These are phyloP conservation scores for Nakazawaea wickerhamii DNA, from an alignment of 805 yeast genomes.

Conservation along the genomic window DNA sequence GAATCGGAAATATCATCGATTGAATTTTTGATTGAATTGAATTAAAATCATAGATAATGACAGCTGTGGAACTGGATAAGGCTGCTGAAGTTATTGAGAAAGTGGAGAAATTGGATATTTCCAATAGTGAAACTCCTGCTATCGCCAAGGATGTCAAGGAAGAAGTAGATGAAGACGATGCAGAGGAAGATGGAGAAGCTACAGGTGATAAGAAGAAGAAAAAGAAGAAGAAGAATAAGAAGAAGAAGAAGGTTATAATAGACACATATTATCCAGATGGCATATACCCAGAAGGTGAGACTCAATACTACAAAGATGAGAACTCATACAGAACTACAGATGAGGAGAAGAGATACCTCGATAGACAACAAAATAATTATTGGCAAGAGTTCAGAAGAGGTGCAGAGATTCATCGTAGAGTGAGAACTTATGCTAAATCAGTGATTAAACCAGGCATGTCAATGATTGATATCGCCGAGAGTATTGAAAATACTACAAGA, in stretches of 20 bases:
- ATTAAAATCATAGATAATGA: too few species aligned
- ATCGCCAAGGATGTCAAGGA: too few species aligned
- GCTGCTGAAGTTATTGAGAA: not conserved
- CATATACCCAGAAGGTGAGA: conserved; percentile 81
- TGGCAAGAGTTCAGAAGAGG: conserved; percentile 94
- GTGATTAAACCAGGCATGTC: conserved; percentile 86
- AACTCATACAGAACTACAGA: conserved; percentile 71
- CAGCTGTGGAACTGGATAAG: too few species aligned
- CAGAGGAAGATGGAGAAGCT: conserved; percentile 27
- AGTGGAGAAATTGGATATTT: not conserved
- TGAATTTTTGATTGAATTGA: too few species aligned
- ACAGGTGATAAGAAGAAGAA: conserved; percentile 48
- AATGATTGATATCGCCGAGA: conserved; percentile 83
- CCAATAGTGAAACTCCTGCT: too few species aligned
- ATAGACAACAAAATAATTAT: conserved; percentile 52
- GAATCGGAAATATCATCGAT: too few species aligned
- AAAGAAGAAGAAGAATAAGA: conserved; percentile 50
- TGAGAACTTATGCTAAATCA: conserved; percentile 71
- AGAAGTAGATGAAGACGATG: conserved; percentile 29
- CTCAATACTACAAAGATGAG: conserved; percentile 72
- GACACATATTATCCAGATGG: conserved; percentile 65
- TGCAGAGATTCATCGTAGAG: conserved; percentile 93
- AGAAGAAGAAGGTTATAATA: conserved; percentile 55
- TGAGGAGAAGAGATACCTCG: conserved; percentile 80
- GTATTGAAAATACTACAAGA: conserved; percentile 81